Evolutionary conservation across 306 rosid genomes (phyloP), one percentile per base, ranked within the genome.

Genomic region (Casuarina glauca): DNA sequence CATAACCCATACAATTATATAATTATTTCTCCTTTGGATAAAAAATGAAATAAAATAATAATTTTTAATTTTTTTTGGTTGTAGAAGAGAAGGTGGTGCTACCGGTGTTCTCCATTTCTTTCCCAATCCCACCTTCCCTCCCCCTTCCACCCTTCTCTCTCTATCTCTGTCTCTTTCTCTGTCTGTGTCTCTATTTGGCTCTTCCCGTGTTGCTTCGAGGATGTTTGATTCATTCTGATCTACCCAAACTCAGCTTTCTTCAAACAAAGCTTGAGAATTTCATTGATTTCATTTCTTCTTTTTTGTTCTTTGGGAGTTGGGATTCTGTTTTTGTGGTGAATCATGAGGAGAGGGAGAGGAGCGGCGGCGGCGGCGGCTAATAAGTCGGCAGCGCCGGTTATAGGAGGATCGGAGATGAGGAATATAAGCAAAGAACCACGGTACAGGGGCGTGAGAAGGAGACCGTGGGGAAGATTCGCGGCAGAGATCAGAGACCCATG

Each of bases 401-500:
- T 72, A 54, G 76, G 48, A 67, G 93, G 89, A 83, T 81, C 89
- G 58, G 85, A 61, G 9, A 17, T 79, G 55, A 71, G 74, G 69
- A 66, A 76, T 16, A 19, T 78, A 20, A 80, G 66, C 48, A 85
- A 85, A 71, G 97, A 93, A 73, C 80, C 81, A 0, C 82, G 91
- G 36, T 93, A 89, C 77, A 75, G 97, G 6, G 97, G 97, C 13
- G 97, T 93, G 4, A 72, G 97, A 36, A 90, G 85, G 81, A 81
- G 97, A 75, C 97, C 97, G 4, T 93, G 97, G 97, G 97, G 97
- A 0, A 82, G 93, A 64, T 93, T 85, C 75, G 97, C 97, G 0
- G 97, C 96, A 20, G 97, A 93, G 92, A 93, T 93, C 89, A 88
- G 97, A 76, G 97, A 93, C 84, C 97, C 96, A 0, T 79, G 89